Base-by-base conservation (phyloP, 2,329 filamentous ascomycete species). In the Dactylonectria estremocensis region DNA sequence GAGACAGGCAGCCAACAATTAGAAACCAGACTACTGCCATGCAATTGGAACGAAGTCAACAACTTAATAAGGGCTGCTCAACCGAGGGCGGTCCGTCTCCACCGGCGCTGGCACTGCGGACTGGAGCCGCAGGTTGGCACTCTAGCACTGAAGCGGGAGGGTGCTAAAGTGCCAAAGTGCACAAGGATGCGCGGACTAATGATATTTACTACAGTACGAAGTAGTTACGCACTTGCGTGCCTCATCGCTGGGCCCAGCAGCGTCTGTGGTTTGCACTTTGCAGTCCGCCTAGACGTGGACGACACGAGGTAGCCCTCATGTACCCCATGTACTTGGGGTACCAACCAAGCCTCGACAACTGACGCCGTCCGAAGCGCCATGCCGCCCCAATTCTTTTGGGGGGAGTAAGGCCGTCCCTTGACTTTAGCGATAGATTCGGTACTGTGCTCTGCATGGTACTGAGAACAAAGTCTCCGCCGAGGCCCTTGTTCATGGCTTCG, bases 281-380 rank as follows among this genome's bases (percentile, higher is more conserved):
- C n/a, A n/a, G n/a, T n/a, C n/a, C n/a, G n/a, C n/a, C n/a, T n/a
- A n/a, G n/a, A n/a, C n/a, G 24, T 7, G 28, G 35, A 58, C 43
- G 54, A 62, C 54, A 59, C 67, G 33, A 58, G 28, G 65, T 46
- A 68, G 43, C 45, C 50, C 53, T 28, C 43, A 52, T 24, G 56
- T 65, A 68, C 67, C 64, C 53, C 48, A 54, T 28, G 53, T 56
- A 54, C 66, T 46, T 10, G 13, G 58, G 59, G 71, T 74, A 73
- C 69, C 61, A 72, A 45, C n/a, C 37, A 57, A 62, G 69, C 65
- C 35, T 61, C 61, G 66, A 57, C 64, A 53, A 71, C 71, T 73
- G 71, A 75, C 73, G 70, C 73, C 65, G 70, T 73, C 63, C 52
- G 73, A 75, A 75, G 73, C 73, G 73, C 73, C 73, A 74, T 73